Evolutionary conservation across 306 rosid species (phyloP).

Genomic region (Castanopsis chinensis): DNA sequence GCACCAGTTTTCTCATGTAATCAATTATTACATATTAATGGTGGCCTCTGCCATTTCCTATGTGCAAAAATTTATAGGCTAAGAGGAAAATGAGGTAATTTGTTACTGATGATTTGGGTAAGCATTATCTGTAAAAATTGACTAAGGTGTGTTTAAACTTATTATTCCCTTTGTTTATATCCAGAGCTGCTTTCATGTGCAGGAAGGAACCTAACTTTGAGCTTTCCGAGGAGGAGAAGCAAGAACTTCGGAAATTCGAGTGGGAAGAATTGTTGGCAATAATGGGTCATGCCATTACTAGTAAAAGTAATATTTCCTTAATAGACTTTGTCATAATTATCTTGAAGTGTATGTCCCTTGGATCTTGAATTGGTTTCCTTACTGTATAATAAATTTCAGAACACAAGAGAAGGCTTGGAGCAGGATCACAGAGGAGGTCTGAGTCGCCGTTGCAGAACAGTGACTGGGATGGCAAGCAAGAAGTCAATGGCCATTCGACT

Average conservation of each 20-base stretch:
- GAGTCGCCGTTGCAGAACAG: slow-evolving; percentile 36
- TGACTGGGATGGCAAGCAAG: slow-evolving; percentile 26
- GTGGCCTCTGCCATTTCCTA: neutral
- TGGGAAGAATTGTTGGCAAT: slow-evolving; percentile 89
- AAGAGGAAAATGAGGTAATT: neutral
- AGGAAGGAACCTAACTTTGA: slow-evolving; percentile 93
- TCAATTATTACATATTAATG: neutral
- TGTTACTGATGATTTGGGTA: neutral
- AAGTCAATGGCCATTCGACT: too few species aligned
- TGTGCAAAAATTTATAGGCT: neutral
- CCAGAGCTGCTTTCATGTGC: slow-evolving; percentile 96
- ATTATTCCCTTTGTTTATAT: slow-evolving; percentile 1
- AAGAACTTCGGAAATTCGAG: slow-evolving; percentile 61
- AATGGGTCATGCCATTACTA: slow-evolving; percentile 75
- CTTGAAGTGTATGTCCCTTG: neutral
- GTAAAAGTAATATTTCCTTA: slow-evolving; percentile 56
- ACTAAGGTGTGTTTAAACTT: neutral
- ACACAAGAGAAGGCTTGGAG: slow-evolving; percentile 55
- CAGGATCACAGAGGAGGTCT: slow-evolving; percentile 30
- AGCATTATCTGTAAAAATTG: neutral
- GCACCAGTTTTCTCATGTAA: slow-evolving; percentile 29
- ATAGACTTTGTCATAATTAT: neutral
- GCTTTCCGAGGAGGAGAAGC: slow-evolving; percentile 71
- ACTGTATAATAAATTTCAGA: slow-evolving; percentile 33
- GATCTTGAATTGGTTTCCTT: slow-evolving; percentile 18